These are phyloP conservation scores for Lentinula edodes DNA, from an alignment of 768 basidiomycete species.

Conservation along the genomic window DNA sequence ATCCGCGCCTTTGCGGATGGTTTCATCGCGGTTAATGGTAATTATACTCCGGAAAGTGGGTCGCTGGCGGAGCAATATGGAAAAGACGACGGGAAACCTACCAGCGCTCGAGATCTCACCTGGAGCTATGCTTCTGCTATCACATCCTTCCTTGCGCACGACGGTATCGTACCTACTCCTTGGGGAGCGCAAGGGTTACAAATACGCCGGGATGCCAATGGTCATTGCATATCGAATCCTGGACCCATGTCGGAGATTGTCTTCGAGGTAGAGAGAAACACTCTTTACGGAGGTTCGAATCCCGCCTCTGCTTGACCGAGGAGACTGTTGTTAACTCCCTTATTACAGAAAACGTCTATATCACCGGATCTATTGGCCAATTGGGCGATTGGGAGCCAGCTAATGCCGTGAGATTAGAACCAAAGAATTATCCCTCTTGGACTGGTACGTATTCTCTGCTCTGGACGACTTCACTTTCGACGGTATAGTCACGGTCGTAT, in stretches of 20 bases:
- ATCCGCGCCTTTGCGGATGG: conserved; percentile 59
- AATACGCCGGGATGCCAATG: conserved; percentile 15
- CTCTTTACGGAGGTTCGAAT: conserved; percentile 47
- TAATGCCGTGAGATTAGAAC: conserved; percentile 36
- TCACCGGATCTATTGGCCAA: conserved; percentile 38
- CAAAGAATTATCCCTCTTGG: conserved; percentile 47
- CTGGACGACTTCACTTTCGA: background rate
- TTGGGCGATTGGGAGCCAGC: conserved; percentile 42
- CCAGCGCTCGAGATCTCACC: conserved; percentile 63
- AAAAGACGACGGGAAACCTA: conserved; percentile 41
- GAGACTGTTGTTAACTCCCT: background rate
- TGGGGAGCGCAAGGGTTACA: conserved; percentile 64
- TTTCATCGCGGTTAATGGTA: conserved; percentile 50
- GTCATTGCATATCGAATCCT: conserved; percentile 13
- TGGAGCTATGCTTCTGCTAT: conserved; percentile 74
- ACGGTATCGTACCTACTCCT: conserved; percentile 38
- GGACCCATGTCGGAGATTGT: conserved; percentile 43
- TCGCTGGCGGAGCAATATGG: conserved; percentile 61
- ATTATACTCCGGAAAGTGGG: conserved; percentile 59
- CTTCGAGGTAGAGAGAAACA: conserved; percentile 54
- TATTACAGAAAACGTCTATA: conserved; percentile 42
- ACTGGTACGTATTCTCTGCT: conserved; percentile 20
- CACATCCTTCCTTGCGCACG: conserved; percentile 53
- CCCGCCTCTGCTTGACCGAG: background rate
- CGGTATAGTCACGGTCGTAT: background rate